Evolutionary conservation across 352 stramenopile species (phyloP), one percentile per base, ranked within the genome.

Genomic region (Aphanomyces stellatus): DNA sequence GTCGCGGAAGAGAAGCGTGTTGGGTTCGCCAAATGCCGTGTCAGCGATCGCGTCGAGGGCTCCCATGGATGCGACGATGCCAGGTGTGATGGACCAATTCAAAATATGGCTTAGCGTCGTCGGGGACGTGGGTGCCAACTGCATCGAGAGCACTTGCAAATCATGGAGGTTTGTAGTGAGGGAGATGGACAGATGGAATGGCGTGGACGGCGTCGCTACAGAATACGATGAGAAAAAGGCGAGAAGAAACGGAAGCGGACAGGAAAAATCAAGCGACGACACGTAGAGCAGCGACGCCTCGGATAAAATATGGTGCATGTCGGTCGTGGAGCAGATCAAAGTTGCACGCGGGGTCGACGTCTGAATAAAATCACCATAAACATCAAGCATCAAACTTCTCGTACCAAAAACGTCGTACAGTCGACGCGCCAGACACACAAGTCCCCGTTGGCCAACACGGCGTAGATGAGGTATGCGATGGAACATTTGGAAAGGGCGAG

Each of bases 401-500:
- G 11, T 74, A 94, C 86, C 76, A 85, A 85, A 57, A 87, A 90
- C 4, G 77, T 74, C 49, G 86, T 78, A 25, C 75, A 89, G 31
- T 91, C 80, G 7, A 71, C 71, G 6, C 85, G 85, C 63, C 85
- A 91, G 2, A 95, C 56, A 30, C 79, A 87, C 15, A 95, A 63
- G 24, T 91, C 82, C 2, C 87, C 87, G 53, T 88, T 90, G 13
- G 67, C 77, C 30, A 88, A 80, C 22, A 93, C 61, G 4, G 71
- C 75, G 34, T 85, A 90, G 0, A 89, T 24, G 40, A 95, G 65
- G 69, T 91, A 69, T 19, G 41, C 22, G 53, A 41, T 42, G 19
- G 62, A 35, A 25, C 49, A 53, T 33, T 64, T 62, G 7, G 28
- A n/a, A 13, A 67, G 19, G 1, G 60, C 60, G 7, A 67, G 17